Evolutionary conservation across 495 filamentous ascomycete genomes (phyloP).

Genomic region (Physcia stellaris): DNA sequence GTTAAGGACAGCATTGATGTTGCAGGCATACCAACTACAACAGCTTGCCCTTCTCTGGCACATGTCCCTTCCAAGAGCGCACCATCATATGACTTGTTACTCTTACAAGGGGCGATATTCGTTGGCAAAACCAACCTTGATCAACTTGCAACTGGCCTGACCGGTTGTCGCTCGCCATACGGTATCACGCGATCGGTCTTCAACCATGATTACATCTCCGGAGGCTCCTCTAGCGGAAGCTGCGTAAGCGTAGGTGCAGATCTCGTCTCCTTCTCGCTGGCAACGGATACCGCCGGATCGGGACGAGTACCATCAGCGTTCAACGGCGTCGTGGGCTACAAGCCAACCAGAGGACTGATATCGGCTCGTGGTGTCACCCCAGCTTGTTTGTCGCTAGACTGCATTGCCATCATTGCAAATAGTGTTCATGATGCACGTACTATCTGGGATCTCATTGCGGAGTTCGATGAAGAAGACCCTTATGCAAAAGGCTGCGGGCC

Average conservation of each 20-base stretch:
- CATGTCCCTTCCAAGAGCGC: slow-evolving; percentile 32
- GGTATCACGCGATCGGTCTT: slow-evolving; percentile 38
- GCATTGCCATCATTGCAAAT: slow-evolving; percentile 41
- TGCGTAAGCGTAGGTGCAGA: slow-evolving; percentile 41
- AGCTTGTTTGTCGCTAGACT: slow-evolving; percentile 49
- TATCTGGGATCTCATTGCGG: slow-evolving; percentile 41
- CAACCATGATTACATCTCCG: slow-evolving; percentile 42
- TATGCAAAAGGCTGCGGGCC: slow-evolving; percentile 37
- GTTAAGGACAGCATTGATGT: slow-evolving; percentile 55
- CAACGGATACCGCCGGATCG: slow-evolving; percentile 54
- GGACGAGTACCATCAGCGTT: slow-evolving; percentile 48
- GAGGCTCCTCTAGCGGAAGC: slow-evolving; percentile 49
- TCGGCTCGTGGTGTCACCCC: slow-evolving; percentile 43
- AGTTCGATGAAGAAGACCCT: slow-evolving; percentile 37
- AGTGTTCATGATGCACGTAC: slow-evolving; percentile 37
- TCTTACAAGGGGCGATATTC: slow-evolving; percentile 39
- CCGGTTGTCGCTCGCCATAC: slow-evolving; percentile 48
- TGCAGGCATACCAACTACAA: slow-evolving; percentile 41
- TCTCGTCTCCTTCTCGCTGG: slow-evolving; percentile 48
- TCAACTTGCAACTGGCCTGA: slow-evolving; percentile 51
- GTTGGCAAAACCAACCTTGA: slow-evolving; percentile 58
- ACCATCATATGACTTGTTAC: slow-evolving; percentile 22
- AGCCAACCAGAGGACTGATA: slow-evolving; percentile 51
- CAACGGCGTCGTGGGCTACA: slow-evolving; percentile 54
- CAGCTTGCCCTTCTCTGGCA: slow-evolving; percentile 40